Percentiles rank a stretch among this genome's conserved stretches.
phyloP scores from a whole-genome alignment of 148 eudicot genomes.

The Nepenthes gracilis region DNA sequence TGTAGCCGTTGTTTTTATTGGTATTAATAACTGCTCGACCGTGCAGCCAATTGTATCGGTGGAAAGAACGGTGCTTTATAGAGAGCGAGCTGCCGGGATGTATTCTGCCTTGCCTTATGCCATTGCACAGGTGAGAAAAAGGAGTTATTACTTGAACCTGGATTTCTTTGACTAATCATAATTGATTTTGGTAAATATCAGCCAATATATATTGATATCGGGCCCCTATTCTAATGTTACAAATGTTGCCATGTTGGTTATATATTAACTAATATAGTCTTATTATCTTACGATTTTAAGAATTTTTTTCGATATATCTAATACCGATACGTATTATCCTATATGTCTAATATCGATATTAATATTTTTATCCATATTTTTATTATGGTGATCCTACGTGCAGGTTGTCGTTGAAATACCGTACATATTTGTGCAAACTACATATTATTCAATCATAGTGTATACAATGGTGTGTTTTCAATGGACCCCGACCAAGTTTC shows the following conservation, averaged over 20 bases:
- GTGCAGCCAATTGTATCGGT: constrained; percentile 35
- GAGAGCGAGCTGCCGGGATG: constrained; percentile 58
- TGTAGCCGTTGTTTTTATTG: constrained; percentile 30
- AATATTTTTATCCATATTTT: too few relatives aligned
- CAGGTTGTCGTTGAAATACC: constrained; percentile 45
- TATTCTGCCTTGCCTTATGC: constrained; percentile 51
- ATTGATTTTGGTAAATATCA: too few relatives aligned
- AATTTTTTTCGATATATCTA: too few relatives aligned
- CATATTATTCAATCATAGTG: constrained; percentile 22
- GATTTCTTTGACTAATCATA: too few relatives aligned
- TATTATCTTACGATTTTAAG: too few relatives aligned
- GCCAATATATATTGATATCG: neutral
- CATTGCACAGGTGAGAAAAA: constrained; percentile 34
- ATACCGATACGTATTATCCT: too few relatives aligned
- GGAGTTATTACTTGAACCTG: neutral
- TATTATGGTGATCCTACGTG: neutral
- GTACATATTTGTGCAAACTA: constrained; percentile 26
- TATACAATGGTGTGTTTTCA: constrained; percentile 42
- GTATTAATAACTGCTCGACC: constrained; percentile 29
- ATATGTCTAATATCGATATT: too few relatives aligned
- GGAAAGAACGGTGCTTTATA: constrained; percentile 45
- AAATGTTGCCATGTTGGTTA: neutral
- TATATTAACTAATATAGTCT: neutral
- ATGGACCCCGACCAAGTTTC: constrained; percentile 35
- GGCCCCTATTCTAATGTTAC: neutral